Percentiles rank a stretch among this genome's conserved stretches.
These are phyloP conservation scores for Fraxinus cuspidata DNA, from an alignment of 257 asterid species.

Conservation along the genomic window DNA sequence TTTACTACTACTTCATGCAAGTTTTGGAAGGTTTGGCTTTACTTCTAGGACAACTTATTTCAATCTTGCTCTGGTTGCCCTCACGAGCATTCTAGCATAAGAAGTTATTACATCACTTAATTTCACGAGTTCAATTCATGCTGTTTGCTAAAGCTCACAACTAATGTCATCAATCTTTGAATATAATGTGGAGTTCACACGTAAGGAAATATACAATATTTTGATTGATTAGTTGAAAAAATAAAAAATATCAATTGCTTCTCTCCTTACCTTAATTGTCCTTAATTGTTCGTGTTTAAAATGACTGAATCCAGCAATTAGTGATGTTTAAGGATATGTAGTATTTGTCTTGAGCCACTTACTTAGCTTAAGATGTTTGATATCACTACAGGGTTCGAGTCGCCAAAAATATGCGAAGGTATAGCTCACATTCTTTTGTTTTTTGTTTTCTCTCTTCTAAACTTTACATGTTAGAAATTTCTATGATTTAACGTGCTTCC, in stretches of 20 bases:
- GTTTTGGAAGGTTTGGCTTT: background rate
- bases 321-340: slow-evolving; percentile 4
- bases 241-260: background rate
- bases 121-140: background rate
- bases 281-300: background rate
- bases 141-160: background rate
- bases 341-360: background rate
- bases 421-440: slow-evolving; percentile 20
- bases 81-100: background rate
- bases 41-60: background rate
- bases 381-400: slow-evolving; percentile 43
- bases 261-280: background rate
- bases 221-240: background rate
- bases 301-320: background rate
- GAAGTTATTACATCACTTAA: background rate
- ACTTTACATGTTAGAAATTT: background rate
- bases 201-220: background rate
- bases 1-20: background rate
- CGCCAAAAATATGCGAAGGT: slow-evolving; percentile 54
- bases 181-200: background rate
- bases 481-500: slow-evolving; percentile 14
- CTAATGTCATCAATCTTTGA: background rate
- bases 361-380: slow-evolving; percentile 22
- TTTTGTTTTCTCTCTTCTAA: background rate
- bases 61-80: background rate